phyloP scores from a whole-genome alignment of 768 basidiomycete genomes.

The Plicaturopsis crispa region DNA sequence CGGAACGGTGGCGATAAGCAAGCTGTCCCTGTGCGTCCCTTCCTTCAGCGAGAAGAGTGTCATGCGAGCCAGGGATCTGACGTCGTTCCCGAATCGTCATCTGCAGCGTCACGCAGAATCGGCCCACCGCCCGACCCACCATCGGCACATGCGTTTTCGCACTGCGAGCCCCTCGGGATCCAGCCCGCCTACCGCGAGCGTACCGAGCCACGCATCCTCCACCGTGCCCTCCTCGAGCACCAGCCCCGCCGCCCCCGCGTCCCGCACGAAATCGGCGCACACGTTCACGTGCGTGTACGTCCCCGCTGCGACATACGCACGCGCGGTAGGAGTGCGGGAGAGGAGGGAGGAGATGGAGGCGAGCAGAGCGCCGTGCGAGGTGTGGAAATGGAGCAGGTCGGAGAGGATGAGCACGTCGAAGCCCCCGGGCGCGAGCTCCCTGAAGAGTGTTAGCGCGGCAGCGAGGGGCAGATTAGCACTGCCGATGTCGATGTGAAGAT shows the following conservation, averaged over 20 bases:
- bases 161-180: conserved; percentile 36
- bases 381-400: conserved; percentile 64
- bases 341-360: conserved; percentile 44
- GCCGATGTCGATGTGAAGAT: conserved; percentile 3
- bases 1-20: too few relatives aligned
- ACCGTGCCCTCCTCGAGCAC: conserved; percentile 36
- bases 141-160: conserved; percentile 53
- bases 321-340: conserved; percentile 26
- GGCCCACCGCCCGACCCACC: conserved; percentile 55
- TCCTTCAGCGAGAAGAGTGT: too few relatives aligned
- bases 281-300: conserved; percentile 48
- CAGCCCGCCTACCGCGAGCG: conserved; percentile 35
- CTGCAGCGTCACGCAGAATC: too few relatives aligned
- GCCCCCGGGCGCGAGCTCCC: conserved; percentile 13
- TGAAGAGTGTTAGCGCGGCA: neutral
- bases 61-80: too few relatives aligned
- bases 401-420: conserved; percentile 63
- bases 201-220: conserved; percentile 40
- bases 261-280: conserved; percentile 45
- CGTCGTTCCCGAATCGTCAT: too few relatives aligned
- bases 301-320: conserved; percentile 57
- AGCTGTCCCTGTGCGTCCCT: too few relatives aligned
- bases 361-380: conserved; percentile 50
- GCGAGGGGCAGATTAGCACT: conserved; percentile 1
- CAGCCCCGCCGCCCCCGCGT: conserved; percentile 32